A percentile compares a stretch with the other conserved stretches of the same genome.
Evolutionary conservation across 768 basidiomycete genomes (phyloP).

Genomic region (Tricholomella constricta): DNA sequence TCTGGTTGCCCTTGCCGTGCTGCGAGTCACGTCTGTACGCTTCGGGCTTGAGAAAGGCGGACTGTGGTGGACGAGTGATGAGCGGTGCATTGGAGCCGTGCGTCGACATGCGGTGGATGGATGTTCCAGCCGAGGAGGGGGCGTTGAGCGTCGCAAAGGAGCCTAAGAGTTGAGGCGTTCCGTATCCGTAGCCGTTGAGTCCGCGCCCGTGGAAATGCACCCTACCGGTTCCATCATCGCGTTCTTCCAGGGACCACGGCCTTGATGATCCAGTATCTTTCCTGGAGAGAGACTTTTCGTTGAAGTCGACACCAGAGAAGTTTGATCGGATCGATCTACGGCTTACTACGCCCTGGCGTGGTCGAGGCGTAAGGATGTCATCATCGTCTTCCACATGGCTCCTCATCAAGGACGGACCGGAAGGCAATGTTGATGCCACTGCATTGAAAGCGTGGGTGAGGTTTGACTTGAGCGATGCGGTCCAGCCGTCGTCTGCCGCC

Average conservation of each 20-base stretch:
- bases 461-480: conserved; percentile 41
- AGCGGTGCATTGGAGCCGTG: conserved; percentile 18
- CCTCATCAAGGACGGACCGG: conserved; percentile 8
- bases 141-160: conserved; percentile 3
- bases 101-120: conserved; percentile 11
- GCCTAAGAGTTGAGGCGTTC: not conserved
- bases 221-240: conserved; percentile 36
- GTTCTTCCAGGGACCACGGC: conserved; percentile 43
- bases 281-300: conserved; percentile 15
- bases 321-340: conserved; percentile 12
- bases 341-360: conserved; percentile 20
- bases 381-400: conserved; percentile 11
- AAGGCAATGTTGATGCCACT: conserved; percentile 45
- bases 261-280: conserved; percentile 22
- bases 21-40: conserved; percentile 4
- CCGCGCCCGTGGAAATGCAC: conserved; percentile 37
- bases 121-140: conserved; percentile 10
- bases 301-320: not conserved
- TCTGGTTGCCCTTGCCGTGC: conserved; percentile 2
- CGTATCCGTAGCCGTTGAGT: conserved; percentile 11
- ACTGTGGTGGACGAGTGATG: conserved; percentile 12
- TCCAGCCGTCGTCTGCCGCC: conserved; percentile 38
- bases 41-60: conserved; percentile 12
- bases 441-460: conserved; percentile 51
- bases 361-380: conserved; percentile 27